phyloP scores from a whole-genome alignment of 2,329 filamentous ascomycete genomes.

The Bipolaris bicolor region DNA sequence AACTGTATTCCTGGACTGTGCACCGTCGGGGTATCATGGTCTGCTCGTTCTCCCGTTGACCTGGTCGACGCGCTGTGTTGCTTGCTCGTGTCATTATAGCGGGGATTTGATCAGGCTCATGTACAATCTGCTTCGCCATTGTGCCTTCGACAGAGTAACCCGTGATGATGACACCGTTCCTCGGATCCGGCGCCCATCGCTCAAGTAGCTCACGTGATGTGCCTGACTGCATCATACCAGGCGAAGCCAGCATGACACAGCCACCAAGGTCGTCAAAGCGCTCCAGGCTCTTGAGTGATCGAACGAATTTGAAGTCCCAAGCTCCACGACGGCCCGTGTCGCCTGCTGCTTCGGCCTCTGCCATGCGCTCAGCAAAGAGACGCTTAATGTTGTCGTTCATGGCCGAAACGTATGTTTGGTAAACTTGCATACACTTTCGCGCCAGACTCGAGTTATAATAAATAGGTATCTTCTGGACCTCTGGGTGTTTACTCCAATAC shows the following conservation, averaged over 20 bases:
- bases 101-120: slow-evolving; percentile 92
- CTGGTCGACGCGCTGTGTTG: slow-evolving; percentile 64
- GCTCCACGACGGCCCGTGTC: slow-evolving; percentile 79
- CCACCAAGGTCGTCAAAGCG: slow-evolving; percentile 94
- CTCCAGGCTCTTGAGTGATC: slow-evolving; percentile 89
- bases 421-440: slow-evolving; percentile 96
- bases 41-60: slow-evolving; percentile 75
- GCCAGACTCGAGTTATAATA: slow-evolving; percentile 97
- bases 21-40: slow-evolving; percentile 91
- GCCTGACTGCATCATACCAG: slow-evolving; percentile 97
- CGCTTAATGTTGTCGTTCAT: slow-evolving; percentile 99
- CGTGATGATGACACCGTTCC: slow-evolving; percentile 98
- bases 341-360: slow-evolving; percentile 81
- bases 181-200: slow-evolving; percentile 92
- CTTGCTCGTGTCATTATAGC: slow-evolving; percentile 76
- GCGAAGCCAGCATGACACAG: slow-evolving; percentile 96
- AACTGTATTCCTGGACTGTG: slow-evolving; percentile 92
- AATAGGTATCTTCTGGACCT: slow-evolving; percentile 89
- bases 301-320: slow-evolving; percentile 96
- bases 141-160: slow-evolving; percentile 98
- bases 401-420: slow-evolving; percentile 95
- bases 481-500: slow-evolving; percentile 89
- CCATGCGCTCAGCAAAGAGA: slow-evolving; percentile 90
- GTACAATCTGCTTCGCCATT: slow-evolving; percentile 95
- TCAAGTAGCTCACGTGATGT: slow-evolving; percentile 92